Percentiles rank a stretch among this genome's conserved stretches.
Evolutionary conservation across 202 grass and related monocot genomes (phyloP).

Genomic region (Schoenoplectus tabernaemontani): DNA sequence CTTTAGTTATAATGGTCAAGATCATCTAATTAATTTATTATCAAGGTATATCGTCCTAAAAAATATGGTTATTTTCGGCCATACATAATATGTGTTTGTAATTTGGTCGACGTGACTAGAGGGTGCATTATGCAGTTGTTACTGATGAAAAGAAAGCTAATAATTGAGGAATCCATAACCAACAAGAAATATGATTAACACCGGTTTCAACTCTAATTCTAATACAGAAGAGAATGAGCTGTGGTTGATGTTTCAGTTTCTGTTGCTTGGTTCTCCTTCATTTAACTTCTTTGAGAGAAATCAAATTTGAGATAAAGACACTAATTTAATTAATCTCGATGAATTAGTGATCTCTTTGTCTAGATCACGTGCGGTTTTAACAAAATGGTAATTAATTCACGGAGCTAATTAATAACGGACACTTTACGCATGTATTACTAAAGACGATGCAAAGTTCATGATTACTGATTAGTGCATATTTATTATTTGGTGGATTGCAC

Average conservation of each 20-base stretch:
- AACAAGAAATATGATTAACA: background rate
- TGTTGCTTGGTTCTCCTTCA: background rate
- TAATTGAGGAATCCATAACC: background rate
- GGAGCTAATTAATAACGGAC: too few species aligned
- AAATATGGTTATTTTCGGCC: background rate
- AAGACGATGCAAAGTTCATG: too few species aligned
- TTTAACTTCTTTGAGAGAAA: background rate
- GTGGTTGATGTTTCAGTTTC: conserved; percentile 1
- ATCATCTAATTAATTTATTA: too few species aligned
- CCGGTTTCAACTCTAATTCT: background rate
- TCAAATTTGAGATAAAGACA: background rate
- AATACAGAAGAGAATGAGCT: conserved; percentile 2
- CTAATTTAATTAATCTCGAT: background rate
- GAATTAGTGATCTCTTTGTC: too few species aligned
- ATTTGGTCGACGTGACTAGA: background rate
- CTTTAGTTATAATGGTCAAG: background rate
- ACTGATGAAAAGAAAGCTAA: background rate
- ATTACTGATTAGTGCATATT: conserved; percentile 4
- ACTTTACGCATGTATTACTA: too few species aligned
- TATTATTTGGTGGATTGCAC: background rate
- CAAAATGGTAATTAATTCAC: too few species aligned
- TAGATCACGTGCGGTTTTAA: too few species aligned
- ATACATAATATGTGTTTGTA: background rate
- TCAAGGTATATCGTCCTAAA: too few species aligned
- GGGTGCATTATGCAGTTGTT: too few species aligned